These are phyloP conservation scores for Cystoisospora suis DNA, from an alignment of 169 alveolate genomes.

Conservation along the genomic window DNA sequence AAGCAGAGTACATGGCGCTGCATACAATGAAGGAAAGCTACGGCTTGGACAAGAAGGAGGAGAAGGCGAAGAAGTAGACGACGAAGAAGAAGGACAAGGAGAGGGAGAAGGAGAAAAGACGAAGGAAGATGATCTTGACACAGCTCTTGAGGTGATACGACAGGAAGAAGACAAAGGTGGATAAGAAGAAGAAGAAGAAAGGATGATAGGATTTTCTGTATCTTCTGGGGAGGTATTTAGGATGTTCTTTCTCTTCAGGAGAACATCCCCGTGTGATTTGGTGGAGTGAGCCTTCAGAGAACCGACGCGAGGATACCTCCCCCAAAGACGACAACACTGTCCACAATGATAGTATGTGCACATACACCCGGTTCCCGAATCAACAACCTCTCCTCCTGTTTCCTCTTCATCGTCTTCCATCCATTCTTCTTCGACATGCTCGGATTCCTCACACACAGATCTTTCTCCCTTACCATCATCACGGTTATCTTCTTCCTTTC, in stretches of 20 bases:
- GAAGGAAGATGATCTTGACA: neutral
- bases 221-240: no score
- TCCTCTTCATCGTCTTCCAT: neutral
- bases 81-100: neutral
- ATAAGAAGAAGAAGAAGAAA: no score
- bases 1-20: neutral
- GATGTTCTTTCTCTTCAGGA: no score
- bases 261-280: no score
- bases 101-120: neutral
- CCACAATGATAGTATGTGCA: neutral
- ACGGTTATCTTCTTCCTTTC: neutral
- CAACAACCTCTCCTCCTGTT: neutral
- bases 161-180: no score
- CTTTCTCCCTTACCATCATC: neutral
- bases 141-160: neutral
- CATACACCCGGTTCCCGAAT: neutral
- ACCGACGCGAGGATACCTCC: no score
- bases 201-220: no score
- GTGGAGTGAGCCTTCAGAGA: no score
- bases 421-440: neutral
- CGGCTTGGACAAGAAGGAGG: slow-evolving; percentile 5
- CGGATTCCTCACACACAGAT: neutral
- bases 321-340: slow-evolving; percentile 19
- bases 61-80: neutral
- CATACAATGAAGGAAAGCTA: no score